A percentile compares a stretch with the other conserved stretches of the same genome.
Evolutionary conservation across 306 rosid species (phyloP).

Genomic region (Vachellia pachyceras): DNA sequence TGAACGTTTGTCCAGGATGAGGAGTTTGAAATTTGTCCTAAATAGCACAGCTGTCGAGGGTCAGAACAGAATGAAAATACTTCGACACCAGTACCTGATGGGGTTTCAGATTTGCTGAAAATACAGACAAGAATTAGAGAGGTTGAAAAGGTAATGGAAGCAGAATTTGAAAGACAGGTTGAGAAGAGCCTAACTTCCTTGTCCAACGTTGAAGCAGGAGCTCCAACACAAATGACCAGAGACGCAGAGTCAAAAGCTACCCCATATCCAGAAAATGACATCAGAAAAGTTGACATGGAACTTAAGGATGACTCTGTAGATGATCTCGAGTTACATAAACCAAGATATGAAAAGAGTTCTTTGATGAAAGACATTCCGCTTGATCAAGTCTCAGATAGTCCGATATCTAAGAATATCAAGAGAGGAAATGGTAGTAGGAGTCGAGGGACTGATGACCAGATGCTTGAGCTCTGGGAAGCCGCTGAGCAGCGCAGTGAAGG

Average conservation of each 20-base stretch:
- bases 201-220: conserved; percentile 33
- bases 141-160: conserved; percentile 61
- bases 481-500: conserved; percentile 57
- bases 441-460: conserved; percentile 68
- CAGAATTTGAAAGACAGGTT: conserved; percentile 58
- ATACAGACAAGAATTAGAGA: conserved; percentile 65
- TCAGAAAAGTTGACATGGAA: conserved; percentile 42
- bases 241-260: conserved; percentile 35
- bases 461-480: conserved; percentile 94
- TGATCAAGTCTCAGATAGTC: conserved; percentile 75
- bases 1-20: conserved; percentile 56
- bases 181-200: conserved; percentile 37
- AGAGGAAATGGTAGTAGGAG: conserved; percentile 48
- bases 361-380: conserved; percentile 90
- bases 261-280: conserved; percentile 30
- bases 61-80: conserved; percentile 37
- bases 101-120: conserved; percentile 68
- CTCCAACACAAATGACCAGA: conserved; percentile 34
- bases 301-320: conserved; percentile 26
- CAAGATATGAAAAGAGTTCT: conserved; percentile 58
- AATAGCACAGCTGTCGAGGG: conserved; percentile 46
- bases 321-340: conserved; percentile 44
- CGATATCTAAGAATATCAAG: conserved; percentile 57
- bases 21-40: conserved; percentile 41
- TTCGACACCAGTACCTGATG: conserved; percentile 47